These are phyloP conservation scores for Aspergillus cejpii DNA, from an alignment of 2,329 filamentous ascomycete genomes.

Conservation along the genomic window DNA sequence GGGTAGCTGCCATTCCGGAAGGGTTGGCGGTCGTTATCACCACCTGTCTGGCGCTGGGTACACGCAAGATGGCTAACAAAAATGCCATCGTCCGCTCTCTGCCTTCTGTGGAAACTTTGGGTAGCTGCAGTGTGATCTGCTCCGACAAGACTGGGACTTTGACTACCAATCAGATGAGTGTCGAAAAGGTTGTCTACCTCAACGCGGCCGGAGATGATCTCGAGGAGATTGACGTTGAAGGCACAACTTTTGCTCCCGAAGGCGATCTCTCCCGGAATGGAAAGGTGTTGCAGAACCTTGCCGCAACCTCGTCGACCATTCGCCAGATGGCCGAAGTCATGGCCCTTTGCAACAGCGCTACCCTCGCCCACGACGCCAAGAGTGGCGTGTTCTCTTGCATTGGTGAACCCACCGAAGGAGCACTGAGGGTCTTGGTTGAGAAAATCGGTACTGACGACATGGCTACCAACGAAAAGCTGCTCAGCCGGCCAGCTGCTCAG, in stretches of 20 bases:
- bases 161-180: constrained; percentile 99
- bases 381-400: constrained; percentile 69
- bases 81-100: constrained; percentile 95
- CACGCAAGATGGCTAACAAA: constrained; percentile 97
- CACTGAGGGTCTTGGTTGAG: constrained; percentile 81
- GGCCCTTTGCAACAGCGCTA: constrained; percentile 81
- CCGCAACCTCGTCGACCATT: constrained; percentile 66
- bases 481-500: constrained; percentile 47
- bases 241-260: constrained; percentile 82
- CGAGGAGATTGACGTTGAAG: constrained; percentile 82
- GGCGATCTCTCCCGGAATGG: constrained; percentile 66
- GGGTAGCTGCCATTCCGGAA: constrained; percentile 95
- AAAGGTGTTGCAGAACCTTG: constrained; percentile 60
- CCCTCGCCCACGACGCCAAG: constrained; percentile 72
- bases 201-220: constrained; percentile 65
- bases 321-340: constrained; percentile 66
- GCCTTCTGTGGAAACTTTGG: constrained; percentile 93
- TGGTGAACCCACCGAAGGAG: constrained; percentile 92
- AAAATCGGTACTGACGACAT: constrained; percentile 82
- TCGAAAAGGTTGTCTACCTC: constrained; percentile 84
- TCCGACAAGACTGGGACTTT: constrained; percentile 98
- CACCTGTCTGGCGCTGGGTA: constrained; percentile 93
- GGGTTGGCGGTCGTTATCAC: constrained; percentile 97
- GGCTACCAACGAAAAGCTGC: constrained; percentile 48
- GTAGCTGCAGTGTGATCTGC: constrained; percentile 98